phyloP scores from a whole-genome alignment of 2,329 filamentous ascomycete genomes.

The Passalora sequoiae region DNA sequence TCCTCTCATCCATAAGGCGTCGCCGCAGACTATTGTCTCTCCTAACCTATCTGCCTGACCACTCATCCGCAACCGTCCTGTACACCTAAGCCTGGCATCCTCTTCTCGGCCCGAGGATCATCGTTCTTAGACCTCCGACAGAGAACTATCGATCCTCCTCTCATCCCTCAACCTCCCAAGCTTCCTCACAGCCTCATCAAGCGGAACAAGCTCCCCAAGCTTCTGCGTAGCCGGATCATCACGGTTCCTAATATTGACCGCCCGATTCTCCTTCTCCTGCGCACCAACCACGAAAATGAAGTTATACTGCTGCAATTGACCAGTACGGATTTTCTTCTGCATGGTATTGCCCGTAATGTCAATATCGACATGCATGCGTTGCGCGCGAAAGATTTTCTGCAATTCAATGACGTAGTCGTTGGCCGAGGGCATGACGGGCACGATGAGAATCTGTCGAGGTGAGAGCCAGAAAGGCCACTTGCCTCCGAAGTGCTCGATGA shows the following conservation, averaged over 20 bases:
- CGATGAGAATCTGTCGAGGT: constrained; percentile 73
- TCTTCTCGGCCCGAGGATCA: too few relatives aligned
- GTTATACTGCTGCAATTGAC: constrained; percentile 76
- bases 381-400: constrained; percentile 58
- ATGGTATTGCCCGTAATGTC: constrained; percentile 73
- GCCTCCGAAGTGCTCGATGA: constrained; percentile 78
- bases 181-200: constrained; percentile 55
- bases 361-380: constrained; percentile 65
- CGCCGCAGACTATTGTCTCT: too few relatives aligned
- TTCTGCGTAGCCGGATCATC: constrained; percentile 54
- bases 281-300: constrained; percentile 70
- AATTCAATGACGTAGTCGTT: constrained; percentile 73
- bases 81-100: too few relatives aligned
- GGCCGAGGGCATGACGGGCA: constrained; percentile 68
- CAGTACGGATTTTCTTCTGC: constrained; percentile 83
- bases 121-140: too few relatives aligned
- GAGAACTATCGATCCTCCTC: constrained; percentile 33
- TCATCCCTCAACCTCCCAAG: constrained; percentile 44
- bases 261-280: constrained; percentile 49
- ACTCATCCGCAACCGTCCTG: too few relatives aligned
- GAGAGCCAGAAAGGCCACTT: constrained; percentile 89
- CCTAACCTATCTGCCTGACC: too few relatives aligned
- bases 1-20: too few relatives aligned
- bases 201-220: constrained; percentile 56
- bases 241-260: constrained; percentile 1